Evolutionary conservation across 345 rosid species (phyloP), one percentile per base, ranked within the genome.

Genomic region (Moringa oleifera): DNA sequence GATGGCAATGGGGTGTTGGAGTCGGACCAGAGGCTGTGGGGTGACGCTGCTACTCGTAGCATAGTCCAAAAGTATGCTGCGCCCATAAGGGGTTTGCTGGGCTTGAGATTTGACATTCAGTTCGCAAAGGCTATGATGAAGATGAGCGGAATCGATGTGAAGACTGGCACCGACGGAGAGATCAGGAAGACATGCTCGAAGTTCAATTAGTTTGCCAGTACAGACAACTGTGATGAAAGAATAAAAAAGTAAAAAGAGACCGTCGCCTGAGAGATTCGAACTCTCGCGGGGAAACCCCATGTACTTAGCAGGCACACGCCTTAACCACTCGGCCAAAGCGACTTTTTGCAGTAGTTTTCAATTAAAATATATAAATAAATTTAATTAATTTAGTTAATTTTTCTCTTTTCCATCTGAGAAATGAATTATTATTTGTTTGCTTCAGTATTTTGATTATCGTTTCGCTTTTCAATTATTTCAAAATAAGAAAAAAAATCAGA

Each of bases 1-100:
- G 86, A 83, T 7, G 89, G 91, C 0, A 81, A 79, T 41, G 94
- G 77, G 31, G 82, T 87, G 18, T 65, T 87, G 57, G 94, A 89
- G 69, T 87, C 94, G 16, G 96, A 89, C 66, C 89, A 85, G 65
- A 77, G 91, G 82, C 82, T 89, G 22, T 80, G 83, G 86, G 77
- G 75, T 8, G 91, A 89, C 57, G 60, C 76, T 6, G 66, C 71
- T 15, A 87, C 96, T 0, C 66, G 78, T 0, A 33, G 11, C 2
- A 33, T 74, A 23, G 88, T 89, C 58, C 71, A 77, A 23, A 83
- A 77, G 13, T 83, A 81, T 70, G 84, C 80, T 1, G 85, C 89
- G 54, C 68, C 57, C 53, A 50, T 86, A 8, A 83, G 84, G 52
- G 94, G 91, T 1, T 56, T 84, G 52, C 55, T 81, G 9, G 94